Percentiles rank a stretch among this genome's conserved stretches.
Evolutionary conservation across 2,329 filamentous ascomycete species (phyloP).

Genomic region (Fusarium sambucinum): DNA sequence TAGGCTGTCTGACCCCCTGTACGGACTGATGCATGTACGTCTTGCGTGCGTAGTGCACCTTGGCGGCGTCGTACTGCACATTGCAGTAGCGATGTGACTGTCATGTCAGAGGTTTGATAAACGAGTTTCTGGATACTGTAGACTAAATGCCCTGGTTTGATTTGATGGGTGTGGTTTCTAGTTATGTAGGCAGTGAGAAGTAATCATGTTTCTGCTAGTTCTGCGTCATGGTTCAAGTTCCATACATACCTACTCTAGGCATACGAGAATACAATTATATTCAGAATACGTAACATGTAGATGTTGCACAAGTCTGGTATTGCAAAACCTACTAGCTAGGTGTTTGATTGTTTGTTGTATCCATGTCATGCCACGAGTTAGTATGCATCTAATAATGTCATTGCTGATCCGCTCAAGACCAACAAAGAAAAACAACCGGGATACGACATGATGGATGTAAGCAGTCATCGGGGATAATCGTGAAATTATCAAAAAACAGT

Average conservation of each 20-base stretch:
- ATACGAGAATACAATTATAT: background rate
- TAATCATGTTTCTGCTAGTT: constrained; percentile 1
- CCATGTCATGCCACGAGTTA: constrained; percentile 27
- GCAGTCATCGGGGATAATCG: constrained; percentile 25
- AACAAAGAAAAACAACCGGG: background rate
- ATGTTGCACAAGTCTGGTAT: background rate
- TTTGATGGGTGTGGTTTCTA: background rate
- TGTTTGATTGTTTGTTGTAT: background rate
- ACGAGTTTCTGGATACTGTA: constrained; percentile 5
- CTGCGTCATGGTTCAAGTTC: constrained; percentile 1
- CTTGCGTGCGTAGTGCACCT: constrained; percentile 29
- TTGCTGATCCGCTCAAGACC: constrained; percentile 15
- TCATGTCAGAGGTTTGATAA: constrained; percentile 9
- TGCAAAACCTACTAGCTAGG: too few relatives aligned
- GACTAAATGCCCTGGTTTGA: background rate
- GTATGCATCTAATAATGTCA: constrained; percentile 5
- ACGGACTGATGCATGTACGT: constrained; percentile 33
- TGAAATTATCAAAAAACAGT: constrained; percentile 30
- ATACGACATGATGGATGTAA: constrained; percentile 18
- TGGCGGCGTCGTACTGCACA: background rate
- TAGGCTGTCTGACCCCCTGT: constrained; percentile 29
- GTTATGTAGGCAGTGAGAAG: background rate
- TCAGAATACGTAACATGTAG: background rate
- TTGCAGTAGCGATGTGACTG: background rate
- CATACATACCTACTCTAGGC: background rate